Evolutionary conservation across 495 filamentous ascomycete genomes (phyloP).

Genomic region (Umbilicaria muhlenbergii): DNA sequence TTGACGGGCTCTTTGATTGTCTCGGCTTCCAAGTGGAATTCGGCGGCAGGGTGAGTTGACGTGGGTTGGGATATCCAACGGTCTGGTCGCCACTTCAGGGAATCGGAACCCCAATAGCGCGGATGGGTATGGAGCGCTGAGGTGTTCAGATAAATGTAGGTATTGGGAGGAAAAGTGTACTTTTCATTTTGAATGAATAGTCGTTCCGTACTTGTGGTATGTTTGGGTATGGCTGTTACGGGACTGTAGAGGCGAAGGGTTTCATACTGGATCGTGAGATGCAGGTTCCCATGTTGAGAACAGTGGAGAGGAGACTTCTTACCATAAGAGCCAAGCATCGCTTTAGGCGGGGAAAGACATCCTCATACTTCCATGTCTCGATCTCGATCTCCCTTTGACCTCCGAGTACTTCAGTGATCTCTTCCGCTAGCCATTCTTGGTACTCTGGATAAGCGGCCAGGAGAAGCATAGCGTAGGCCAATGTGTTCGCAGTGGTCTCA

Average conservation of each 20-base stretch:
- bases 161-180: slow-evolving; percentile 15
- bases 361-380: slow-evolving; percentile 22
- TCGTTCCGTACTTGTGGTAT: slow-evolving; percentile 11
- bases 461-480: slow-evolving; percentile 26
- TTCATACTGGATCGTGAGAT: slow-evolving; percentile 16
- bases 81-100: slow-evolving; percentile 1
- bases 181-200: slow-evolving; percentile 9
- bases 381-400: slow-evolving; percentile 12
- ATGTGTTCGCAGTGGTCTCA: slow-evolving; percentile 30
- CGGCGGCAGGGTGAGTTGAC: not conserved
- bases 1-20: slow-evolving; percentile 17
- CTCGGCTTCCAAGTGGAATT: not conserved
- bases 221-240: slow-evolving; percentile 22
- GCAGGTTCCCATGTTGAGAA: not conserved
- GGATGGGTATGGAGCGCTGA: slow-evolving; percentile 3
- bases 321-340: slow-evolving; percentile 23
- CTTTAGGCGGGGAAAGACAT: slow-evolving; percentile 21
- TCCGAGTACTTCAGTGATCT: slow-evolving; percentile 18
- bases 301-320: slow-evolving; percentile 3
- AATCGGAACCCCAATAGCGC: slow-evolving; percentile 2
- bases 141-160: not conserved
- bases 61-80: not conserved
- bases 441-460: slow-evolving; percentile 24
- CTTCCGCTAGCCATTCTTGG: slow-evolving; percentile 26
- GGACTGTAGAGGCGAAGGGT: slow-evolving; percentile 27